Percentiles rank a stretch among this genome's conserved stretches.
phyloP scores from a whole-genome alignment of 2,329 filamentous ascomycete species.

The Zymoseptoria brevis region DNA sequence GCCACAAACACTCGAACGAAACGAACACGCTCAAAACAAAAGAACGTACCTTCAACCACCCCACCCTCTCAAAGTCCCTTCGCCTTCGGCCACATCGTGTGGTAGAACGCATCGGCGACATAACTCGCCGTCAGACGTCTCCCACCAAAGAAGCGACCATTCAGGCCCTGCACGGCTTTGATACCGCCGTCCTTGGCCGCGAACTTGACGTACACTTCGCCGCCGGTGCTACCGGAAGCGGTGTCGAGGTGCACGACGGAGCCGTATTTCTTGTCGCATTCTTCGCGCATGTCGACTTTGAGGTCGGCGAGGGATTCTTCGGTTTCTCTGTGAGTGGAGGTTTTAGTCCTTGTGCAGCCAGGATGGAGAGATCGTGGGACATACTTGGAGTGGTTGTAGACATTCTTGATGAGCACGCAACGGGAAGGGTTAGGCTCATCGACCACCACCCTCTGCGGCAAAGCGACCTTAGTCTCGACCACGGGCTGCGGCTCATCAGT shows the following conservation, averaged over 20 bases:
- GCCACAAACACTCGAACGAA: neutral
- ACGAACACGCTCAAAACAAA: neutral
- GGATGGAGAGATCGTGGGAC: constrained; percentile 33
- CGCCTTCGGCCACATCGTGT: constrained; percentile 32
- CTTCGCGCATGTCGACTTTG: constrained; percentile 83
- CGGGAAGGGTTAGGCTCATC: constrained; percentile 88
- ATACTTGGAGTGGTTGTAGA: constrained; percentile 89
- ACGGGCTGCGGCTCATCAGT: constrained; percentile 77
- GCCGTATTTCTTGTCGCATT: constrained; percentile 93
- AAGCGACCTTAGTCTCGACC: constrained; percentile 50
- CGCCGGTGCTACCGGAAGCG: constrained; percentile 84
- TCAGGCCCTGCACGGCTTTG: constrained; percentile 95
- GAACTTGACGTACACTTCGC: constrained; percentile 98
- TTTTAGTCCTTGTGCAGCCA: constrained; percentile 6
- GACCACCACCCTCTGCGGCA: constrained; percentile 58
- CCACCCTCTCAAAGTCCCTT: neutral
- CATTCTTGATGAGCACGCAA: constrained; percentile 89
- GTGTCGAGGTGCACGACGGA: constrained; percentile 82
- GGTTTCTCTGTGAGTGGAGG: constrained; percentile 58
- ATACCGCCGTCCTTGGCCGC: constrained; percentile 90
- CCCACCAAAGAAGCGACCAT: constrained; percentile 91
- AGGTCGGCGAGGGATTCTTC: constrained; percentile 72
- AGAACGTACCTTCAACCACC: neutral
- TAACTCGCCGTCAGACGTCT: constrained; percentile 88
- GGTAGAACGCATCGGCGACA: constrained; percentile 98